Evolutionary conservation across 371 early-diverging fungal species (phyloP).

Genomic region (Mucor piriformis): DNA sequence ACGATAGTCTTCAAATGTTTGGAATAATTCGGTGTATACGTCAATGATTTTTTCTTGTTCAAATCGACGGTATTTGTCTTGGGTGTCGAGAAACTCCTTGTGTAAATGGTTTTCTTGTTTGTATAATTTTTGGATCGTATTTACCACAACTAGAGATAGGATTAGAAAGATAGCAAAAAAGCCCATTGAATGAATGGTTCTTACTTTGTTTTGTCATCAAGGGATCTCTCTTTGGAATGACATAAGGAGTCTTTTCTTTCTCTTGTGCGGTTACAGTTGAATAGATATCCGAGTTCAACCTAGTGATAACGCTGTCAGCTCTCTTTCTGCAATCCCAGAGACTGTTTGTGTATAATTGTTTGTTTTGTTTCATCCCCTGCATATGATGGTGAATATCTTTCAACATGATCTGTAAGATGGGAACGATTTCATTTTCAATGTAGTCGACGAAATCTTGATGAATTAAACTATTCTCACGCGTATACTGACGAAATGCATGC

Average conservation of each 20-base stretch:
- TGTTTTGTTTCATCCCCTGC: slow-evolving; percentile 16
- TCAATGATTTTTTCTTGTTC: slow-evolving; percentile 27
- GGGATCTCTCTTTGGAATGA: slow-evolving; percentile 24
- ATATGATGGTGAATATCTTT: slow-evolving; percentile 20
- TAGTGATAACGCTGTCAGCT: slow-evolving; percentile 22
- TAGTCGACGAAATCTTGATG: slow-evolving; percentile 32
- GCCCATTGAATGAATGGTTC: background rate
- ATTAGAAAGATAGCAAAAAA: background rate
- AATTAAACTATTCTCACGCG: slow-evolving; percentile 27
- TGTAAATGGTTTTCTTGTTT: slow-evolving; percentile 25
- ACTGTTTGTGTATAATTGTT: slow-evolving; percentile 3
- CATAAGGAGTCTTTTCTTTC: slow-evolving; percentile 10
- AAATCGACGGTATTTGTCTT: slow-evolving; percentile 29
- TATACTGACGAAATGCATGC: slow-evolving; percentile 25
- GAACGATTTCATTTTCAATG: slow-evolving; percentile 26
- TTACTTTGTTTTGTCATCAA: slow-evolving; percentile 27
- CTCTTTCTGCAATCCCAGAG: slow-evolving; percentile 25
- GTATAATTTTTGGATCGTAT: slow-evolving; percentile 16
- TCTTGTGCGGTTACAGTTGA: slow-evolving; percentile 5
- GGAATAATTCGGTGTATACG: slow-evolving; percentile 24
- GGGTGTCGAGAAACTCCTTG: slow-evolving; percentile 16
- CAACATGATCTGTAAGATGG: slow-evolving; percentile 17
- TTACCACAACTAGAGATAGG: slow-evolving; percentile 15
- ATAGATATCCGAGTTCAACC: slow-evolving; percentile 19
- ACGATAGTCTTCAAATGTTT: slow-evolving; percentile 23